Conservation (phyloP, 140 eudicot genomes). For the Flaveria floridana region DNA sequence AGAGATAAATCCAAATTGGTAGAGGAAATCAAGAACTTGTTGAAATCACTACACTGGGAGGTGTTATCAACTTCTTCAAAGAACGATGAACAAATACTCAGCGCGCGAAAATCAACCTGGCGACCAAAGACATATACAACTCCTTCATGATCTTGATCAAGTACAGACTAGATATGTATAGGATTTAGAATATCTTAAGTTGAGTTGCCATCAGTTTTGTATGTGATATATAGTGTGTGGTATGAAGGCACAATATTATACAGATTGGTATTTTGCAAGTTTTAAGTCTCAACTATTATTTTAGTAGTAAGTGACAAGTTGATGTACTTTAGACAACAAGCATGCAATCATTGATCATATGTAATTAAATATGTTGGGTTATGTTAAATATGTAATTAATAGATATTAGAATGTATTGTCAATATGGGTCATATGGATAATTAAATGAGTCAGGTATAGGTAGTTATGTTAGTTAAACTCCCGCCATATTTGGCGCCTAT, state of each 20-base stretch:
- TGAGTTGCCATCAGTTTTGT: not conserved
- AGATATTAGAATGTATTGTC: too few species aligned
- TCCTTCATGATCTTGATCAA: conserved; percentile 34
- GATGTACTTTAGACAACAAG: too few species aligned
- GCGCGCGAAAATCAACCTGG: conserved; percentile 70
- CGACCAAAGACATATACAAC: conserved; percentile 49
- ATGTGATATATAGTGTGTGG: conserved; percentile 8
- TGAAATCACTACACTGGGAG: conserved; percentile 82
- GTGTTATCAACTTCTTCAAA: conserved; percentile 47
- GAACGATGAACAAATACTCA: conserved; percentile 60
- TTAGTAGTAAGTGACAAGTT: not conserved
- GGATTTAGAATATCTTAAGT: conserved; percentile 17
- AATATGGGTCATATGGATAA: too few species aligned
- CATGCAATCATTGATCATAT: too few species aligned
- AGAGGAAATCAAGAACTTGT: conserved; percentile 49
- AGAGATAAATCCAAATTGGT: conserved; percentile 56
- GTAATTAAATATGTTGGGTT: too few species aligned
- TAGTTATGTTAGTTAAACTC: too few species aligned
- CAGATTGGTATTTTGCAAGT: conserved; percentile 6
- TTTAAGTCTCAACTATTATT: not conserved
- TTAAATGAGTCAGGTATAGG: too few species aligned
- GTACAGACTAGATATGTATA: conserved; percentile 23
- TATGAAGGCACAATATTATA: not conserved
- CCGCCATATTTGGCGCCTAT: too few species aligned
- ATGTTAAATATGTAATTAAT: too few species aligned